Base-by-base conservation (phyloP, 2,329 filamentous ascomycete genomes). In the Akanthomyces lecanii region DNA sequence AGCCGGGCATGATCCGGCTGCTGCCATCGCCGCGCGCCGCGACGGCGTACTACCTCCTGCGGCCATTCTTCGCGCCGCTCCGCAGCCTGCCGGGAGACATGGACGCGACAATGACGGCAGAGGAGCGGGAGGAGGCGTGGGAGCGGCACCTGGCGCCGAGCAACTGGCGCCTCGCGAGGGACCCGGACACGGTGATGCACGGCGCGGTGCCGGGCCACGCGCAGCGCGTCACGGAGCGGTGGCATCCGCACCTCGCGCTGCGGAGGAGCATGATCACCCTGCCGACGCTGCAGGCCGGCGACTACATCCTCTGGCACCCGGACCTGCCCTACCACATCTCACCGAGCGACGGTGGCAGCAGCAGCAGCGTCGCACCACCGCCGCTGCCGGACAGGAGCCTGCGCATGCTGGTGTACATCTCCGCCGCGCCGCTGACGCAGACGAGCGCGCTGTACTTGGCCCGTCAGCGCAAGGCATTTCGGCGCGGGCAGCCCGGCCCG, bases 41-140 rank as follows among this genome's bases (percentile, higher is more conserved):
- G 18, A 93, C 90, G 0, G 88, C 90, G 2, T 95, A 95, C 74
- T 88, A 87, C 67, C 81, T 95, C 0, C 81, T 95, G 2, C 77
- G 82, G 2, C 82, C 82, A 5, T 84, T 85, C 70, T 85, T 85
- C 72, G 76, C 75, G 57, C 74, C 81, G 5, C 3, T 4, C 23
- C 12, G 4, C 14, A 16, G 10, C 10, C 51, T 53, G n/a, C 33
- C 51, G 11, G 21, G 21, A 21, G 21, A 21, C 21, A 21, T 21
- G 21, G 21, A 21, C 21, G 21, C 21, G 21, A 21, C 21, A 1
- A 21, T 21, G 21, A 21, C 76, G 3, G 73, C 78, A 4, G 81
- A 81, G 0, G 74, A 75, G 21, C 21, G 21, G 56, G 52, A 21
- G 28, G 10, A 11, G 7, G 28, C 28, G n/a, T 84, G 82, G 82